A percentile compares a stretch with the other conserved stretches of the same genome.
Conservation (phyloP, 495 filamentous ascomycete genomes). For the Xylaria scruposa region DNA sequence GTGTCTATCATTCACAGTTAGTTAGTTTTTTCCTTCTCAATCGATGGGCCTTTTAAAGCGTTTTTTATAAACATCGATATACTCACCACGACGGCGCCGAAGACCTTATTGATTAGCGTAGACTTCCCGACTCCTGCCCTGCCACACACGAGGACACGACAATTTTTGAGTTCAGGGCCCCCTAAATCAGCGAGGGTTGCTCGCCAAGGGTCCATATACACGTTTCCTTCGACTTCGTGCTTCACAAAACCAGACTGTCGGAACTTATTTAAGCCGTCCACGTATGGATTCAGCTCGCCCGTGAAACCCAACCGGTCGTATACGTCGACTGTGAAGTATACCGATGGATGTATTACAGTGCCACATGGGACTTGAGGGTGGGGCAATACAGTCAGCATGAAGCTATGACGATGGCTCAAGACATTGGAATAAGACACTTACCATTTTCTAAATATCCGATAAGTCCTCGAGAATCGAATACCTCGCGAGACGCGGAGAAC, state of each 20-base stretch:
- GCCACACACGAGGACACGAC: slow-evolving; percentile 45
- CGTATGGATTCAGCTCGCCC: slow-evolving; percentile 23
- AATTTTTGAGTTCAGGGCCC: slow-evolving; percentile 31
- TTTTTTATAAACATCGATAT: not conserved
- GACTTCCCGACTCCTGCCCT: slow-evolving; percentile 47
- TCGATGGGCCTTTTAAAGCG: not conserved
- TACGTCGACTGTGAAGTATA: slow-evolving; percentile 41
- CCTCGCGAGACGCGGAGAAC: slow-evolving; percentile 21
- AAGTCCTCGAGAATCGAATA: slow-evolving; percentile 20
- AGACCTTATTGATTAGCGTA: slow-evolving; percentile 46
- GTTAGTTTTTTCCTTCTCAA: not conserved
- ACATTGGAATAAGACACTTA: not conserved
- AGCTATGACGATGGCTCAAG: not conserved
- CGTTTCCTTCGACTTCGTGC: slow-evolving; percentile 28
- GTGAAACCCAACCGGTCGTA: slow-evolving; percentile 25
- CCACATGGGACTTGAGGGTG: slow-evolving; percentile 33
- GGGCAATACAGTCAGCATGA: not conserved
- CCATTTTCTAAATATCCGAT: slow-evolving; percentile 25
- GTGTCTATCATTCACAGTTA: slow-evolving; percentile 18
- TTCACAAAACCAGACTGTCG: slow-evolving; percentile 18
- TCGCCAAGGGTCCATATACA: slow-evolving; percentile 27
- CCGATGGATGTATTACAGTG: slow-evolving; percentile 45
- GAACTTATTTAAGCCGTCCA: slow-evolving; percentile 24
- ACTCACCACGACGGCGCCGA: slow-evolving; percentile 33
- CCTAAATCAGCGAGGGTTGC: slow-evolving; percentile 22